Evolutionary conservation across 768 basidiomycete genomes (phyloP).

Genomic region (Tylopilus vinaceipallidus): DNA sequence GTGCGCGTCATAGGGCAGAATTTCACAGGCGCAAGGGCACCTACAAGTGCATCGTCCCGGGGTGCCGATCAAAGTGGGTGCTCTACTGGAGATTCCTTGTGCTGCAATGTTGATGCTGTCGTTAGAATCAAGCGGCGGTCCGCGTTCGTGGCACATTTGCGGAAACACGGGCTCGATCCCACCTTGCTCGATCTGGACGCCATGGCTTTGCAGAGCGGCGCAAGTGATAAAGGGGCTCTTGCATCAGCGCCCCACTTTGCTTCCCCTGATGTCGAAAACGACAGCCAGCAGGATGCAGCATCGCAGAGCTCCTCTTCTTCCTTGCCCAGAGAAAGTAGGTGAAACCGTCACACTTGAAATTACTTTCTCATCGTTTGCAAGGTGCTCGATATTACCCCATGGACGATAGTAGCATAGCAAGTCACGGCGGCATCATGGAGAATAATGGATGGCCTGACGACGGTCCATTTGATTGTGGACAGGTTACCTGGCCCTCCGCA

Average conservation of each 20-base stretch:
- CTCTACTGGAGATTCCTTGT: no score
- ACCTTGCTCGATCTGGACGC: conserved; percentile 14
- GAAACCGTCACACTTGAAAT: not conserved
- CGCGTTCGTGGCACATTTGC: no score
- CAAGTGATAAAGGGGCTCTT: no score
- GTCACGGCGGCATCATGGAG: not conserved
- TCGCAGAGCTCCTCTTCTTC: conserved; percentile 9
- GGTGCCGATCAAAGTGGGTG: conserved; percentile 48
- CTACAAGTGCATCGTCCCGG: conserved; percentile 43
- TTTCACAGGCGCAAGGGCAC: conserved; percentile 44
- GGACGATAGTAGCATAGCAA: not conserved
- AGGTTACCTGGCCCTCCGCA: no score
- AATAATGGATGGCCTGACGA: conserved; percentile 5
- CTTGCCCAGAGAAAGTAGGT: conserved; percentile 15
- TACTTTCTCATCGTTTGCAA: conserved; percentile 11
- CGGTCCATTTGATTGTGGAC: no score
- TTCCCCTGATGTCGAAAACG: not conserved
- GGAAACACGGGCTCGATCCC: conserved; percentile 45
- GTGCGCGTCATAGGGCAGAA: conserved; percentile 63
- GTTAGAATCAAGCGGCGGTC: no score
- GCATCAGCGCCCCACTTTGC: no score
- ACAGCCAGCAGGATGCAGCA: not conserved
- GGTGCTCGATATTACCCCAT: conserved; percentile 7
- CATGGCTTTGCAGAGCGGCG: conserved; percentile 15
- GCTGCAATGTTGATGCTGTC: no score